Conservation (phyloP, 345 rosid genomes). For the Litchi chinensis region DNA sequence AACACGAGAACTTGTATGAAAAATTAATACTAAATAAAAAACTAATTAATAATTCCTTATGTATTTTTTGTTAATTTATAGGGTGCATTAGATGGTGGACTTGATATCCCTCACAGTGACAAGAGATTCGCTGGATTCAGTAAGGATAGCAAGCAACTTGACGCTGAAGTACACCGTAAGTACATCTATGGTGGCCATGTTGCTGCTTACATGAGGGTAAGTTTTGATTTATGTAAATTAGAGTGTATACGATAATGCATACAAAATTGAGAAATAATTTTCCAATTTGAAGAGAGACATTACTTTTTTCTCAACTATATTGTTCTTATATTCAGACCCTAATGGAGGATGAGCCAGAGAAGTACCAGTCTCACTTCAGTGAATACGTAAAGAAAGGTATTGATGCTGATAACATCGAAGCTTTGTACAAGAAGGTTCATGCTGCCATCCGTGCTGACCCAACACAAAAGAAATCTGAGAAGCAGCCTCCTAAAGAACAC, state of each 20-base stretch:
- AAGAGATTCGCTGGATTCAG: constrained; percentile 74
- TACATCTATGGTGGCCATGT: constrained; percentile 77
- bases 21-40: neutral
- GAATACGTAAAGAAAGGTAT: constrained; percentile 55
- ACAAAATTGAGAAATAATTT: neutral
- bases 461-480: constrained; percentile 46
- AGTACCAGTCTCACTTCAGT: constrained; percentile 67
- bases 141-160: constrained; percentile 66
- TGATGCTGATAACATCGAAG: constrained; percentile 60
- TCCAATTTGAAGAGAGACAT: neutral
- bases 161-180: constrained; percentile 66
- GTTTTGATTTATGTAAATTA: neutral
- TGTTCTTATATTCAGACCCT: constrained; percentile 27
- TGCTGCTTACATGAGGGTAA: constrained; percentile 67
- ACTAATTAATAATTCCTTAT: neutral
- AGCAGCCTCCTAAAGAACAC: constrained; percentile 56
- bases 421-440: constrained; percentile 67
- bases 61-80: constrained; percentile 12
- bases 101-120: constrained; percentile 79
- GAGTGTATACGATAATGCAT: neutral
- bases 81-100: constrained; percentile 81
- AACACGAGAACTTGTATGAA: neutral
- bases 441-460: constrained; percentile 77
- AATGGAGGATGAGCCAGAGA: constrained; percentile 74
- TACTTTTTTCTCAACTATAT: neutral